A percentile compares a stretch with the other conserved stretches of the same genome.
phyloP scores from a whole-genome alignment of 2,329 filamentous ascomycete genomes.

The Zelopaecilomyces penicillatus region DNA sequence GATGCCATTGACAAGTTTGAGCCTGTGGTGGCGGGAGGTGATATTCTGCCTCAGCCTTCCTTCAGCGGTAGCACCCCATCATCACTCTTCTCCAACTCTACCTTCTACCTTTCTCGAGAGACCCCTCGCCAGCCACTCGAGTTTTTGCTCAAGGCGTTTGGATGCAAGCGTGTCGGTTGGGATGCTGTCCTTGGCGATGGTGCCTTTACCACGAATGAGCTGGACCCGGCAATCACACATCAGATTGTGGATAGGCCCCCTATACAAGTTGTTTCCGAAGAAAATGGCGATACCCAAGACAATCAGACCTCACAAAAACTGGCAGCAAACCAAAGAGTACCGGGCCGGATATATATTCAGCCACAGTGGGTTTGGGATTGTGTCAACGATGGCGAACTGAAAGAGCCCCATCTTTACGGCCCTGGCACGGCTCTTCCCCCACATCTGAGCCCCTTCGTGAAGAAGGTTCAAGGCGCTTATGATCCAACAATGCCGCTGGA shows the following conservation, averaged over 20 bases:
- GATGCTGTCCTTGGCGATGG: conserved; percentile 84
- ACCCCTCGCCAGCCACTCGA: conserved; percentile 84
- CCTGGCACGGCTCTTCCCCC: conserved; percentile 86
- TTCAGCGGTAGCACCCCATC: conserved; percentile 57
- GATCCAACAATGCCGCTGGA: conserved; percentile 81
- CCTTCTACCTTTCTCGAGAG: conserved; percentile 88
- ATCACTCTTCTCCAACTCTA: conserved; percentile 78
- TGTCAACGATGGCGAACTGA: conserved; percentile 82
- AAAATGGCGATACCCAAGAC: conserved; percentile 44
- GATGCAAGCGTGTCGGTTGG: conserved; percentile 94
- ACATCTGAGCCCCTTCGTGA: conserved; percentile 93
- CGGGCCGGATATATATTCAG: conserved; percentile 88
- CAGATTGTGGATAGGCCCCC: conserved; percentile 90
- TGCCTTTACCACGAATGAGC: conserved; percentile 83
- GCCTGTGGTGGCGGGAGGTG: conserved; percentile 72
- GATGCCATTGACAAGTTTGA: conserved; percentile 86
- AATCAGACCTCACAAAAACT: conserved; percentile 55
- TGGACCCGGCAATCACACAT: conserved; percentile 84
- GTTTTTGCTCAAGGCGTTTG: conserved; percentile 87
- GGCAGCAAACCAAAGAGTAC: conserved; percentile 61
- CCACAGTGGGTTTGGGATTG: conserved; percentile 99
- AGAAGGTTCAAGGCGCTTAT: conserved; percentile 76
- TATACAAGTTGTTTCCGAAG: conserved; percentile 49
- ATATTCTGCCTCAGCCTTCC: conserved; percentile 73
- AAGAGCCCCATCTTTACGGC: conserved; percentile 79